Evolutionary conservation across 2,329 filamentous ascomycete species (phyloP).

Genomic region (Rhinocladiella similis): DNA sequence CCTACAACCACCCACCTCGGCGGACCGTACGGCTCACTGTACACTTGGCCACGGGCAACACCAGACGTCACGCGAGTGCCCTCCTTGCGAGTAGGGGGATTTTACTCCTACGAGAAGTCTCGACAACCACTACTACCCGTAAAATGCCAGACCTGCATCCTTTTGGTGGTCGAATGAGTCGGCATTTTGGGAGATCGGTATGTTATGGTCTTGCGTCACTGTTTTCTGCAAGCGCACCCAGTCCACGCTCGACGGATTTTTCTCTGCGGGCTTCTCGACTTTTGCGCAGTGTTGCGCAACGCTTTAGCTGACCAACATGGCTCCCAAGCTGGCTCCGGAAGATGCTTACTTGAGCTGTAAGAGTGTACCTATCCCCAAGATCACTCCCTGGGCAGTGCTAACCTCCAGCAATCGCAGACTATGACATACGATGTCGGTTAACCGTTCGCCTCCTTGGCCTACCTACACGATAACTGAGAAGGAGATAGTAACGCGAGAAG

Average conservation of each 20-base stretch:
- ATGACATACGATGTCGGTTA: conserved; percentile 64
- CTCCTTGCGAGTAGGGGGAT: too few species aligned
- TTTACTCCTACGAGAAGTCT: neutral
- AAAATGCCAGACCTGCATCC: conserved; percentile 47
- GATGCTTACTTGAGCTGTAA: conserved; percentile 71
- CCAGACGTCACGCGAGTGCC: too few species aligned
- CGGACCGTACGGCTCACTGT: neutral
- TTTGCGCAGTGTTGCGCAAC: neutral
- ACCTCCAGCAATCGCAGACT: conserved; percentile 47
- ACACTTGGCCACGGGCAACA: too few species aligned
- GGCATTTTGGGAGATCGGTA: conserved; percentile 53
- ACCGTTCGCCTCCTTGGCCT: conserved; percentile 2
- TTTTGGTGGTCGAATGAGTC: conserved; percentile 53
- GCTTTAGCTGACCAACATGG: conserved; percentile 17
- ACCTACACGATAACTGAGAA: conserved; percentile 8
- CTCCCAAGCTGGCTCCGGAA: conserved; percentile 55
- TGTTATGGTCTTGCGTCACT: neutral
- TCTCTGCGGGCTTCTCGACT: neutral
- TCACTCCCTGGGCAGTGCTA: neutral
- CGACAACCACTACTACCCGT: too few species aligned
- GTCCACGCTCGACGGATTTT: too few species aligned
- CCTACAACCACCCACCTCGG: neutral
- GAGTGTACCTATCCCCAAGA: conserved; percentile 35
- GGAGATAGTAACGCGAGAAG: conserved; percentile 74
- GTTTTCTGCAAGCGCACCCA: too few species aligned